Conservation (phyloP, 202 grass and related monocot species). For the Elaeis oleifera region DNA sequence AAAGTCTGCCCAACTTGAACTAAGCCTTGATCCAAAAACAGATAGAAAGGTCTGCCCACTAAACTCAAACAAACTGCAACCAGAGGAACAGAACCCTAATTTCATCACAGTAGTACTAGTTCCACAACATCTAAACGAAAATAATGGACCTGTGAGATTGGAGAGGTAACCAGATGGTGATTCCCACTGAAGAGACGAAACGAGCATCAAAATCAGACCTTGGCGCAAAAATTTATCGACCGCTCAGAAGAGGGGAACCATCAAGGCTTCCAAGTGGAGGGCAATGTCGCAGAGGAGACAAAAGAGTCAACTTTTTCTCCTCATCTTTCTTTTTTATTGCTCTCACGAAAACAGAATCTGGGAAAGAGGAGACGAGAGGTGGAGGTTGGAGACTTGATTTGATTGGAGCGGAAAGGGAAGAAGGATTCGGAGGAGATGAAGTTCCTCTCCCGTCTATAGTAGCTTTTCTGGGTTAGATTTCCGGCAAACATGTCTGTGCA, state of each 20-base stretch:
- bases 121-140: not conserved
- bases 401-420: too few species aligned
- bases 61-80: not conserved
- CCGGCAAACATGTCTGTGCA: too few species aligned
- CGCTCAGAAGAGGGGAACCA: constrained; percentile 15
- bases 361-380: constrained; percentile 1
- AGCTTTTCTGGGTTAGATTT: too few species aligned
- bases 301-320: not conserved
- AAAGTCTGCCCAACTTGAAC: too few species aligned
- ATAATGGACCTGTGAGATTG: not conserved
- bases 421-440: too few species aligned
- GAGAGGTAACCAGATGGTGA: not conserved
- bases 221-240: constrained; percentile 21
- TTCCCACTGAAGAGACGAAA: not conserved
- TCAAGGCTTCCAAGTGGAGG: not conserved
- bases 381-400: not conserved
- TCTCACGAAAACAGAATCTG: constrained; percentile 16
- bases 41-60: not conserved
- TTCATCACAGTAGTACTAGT: not conserved
- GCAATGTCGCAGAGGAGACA: not conserved
- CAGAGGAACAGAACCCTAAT: not conserved
- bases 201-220: constrained; percentile 2
- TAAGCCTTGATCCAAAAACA: too few species aligned
- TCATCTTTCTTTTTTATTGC: not conserved
- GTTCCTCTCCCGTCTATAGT: too few species aligned